These are phyloP conservation scores for Diaporthe sp. DNA, from an alignment of 2,329 filamentous ascomycete genomes.

Conservation along the genomic window DNA sequence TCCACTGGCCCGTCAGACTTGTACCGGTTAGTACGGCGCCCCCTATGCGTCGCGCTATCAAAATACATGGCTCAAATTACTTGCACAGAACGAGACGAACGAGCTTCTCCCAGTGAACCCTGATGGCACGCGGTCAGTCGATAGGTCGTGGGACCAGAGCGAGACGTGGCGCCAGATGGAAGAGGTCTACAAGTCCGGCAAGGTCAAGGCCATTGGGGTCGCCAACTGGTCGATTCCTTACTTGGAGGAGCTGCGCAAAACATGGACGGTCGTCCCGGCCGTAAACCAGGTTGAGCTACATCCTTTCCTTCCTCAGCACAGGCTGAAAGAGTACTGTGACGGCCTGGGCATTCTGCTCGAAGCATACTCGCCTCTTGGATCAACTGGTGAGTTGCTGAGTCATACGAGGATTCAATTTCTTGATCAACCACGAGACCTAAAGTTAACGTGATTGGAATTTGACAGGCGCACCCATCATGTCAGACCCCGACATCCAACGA, in stretches of 20 bases:
- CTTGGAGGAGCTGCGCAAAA: conserved; percentile 42
- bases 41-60: neutral
- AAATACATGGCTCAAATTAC: neutral
- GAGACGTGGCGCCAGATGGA: conserved; percentile 26
- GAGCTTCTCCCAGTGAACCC: conserved; percentile 39
- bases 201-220: conserved; percentile 36
- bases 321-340: conserved; percentile 47
- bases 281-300: conserved; percentile 45
- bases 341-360: conserved; percentile 47
- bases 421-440: too few relatives aligned
- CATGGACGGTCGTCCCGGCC: conserved; percentile 32
- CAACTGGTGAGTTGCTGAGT: neutral
- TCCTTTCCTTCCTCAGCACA: conserved; percentile 50
- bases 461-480: conserved; percentile 24
- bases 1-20: neutral
- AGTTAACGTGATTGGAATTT: neutral
- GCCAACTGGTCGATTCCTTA: conserved; percentile 45
- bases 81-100: conserved; percentile 22
- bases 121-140: conserved; percentile 42
- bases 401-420: too few relatives aligned
- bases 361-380: conserved; percentile 47
- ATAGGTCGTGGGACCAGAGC: conserved; percentile 30
- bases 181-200: conserved; percentile 30
- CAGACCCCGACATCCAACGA: conserved; percentile 29
- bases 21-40: neutral